Conservation (phyloP, 177 flowering plant genomes). For the Tripterygium wilfordii region DNA sequence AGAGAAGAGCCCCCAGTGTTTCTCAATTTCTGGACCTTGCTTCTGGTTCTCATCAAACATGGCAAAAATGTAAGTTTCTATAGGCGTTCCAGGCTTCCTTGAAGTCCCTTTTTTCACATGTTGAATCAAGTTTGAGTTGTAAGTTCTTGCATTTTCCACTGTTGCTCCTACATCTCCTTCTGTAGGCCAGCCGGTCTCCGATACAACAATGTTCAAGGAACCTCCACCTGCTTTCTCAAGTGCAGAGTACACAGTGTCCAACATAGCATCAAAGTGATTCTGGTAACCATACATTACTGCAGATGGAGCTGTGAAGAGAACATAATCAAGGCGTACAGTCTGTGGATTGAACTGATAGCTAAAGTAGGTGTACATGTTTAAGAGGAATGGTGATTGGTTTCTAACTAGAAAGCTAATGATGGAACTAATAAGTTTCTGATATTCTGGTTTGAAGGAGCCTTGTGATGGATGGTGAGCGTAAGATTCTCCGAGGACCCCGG, state of each 20-base stretch:
- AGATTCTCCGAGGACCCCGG: constrained; percentile 8
- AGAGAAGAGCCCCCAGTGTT: neutral
- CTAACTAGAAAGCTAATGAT: constrained; percentile 16
- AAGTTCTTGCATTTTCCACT: constrained; percentile 7
- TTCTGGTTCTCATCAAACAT: constrained; percentile 1
- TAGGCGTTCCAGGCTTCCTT: constrained; percentile 10
- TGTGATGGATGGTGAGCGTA: constrained; percentile 30
- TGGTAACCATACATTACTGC: no score
- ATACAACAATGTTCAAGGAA: constrained; percentile 16
- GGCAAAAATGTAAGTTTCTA: constrained; percentile 10
- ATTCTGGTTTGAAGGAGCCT: constrained; percentile 18
- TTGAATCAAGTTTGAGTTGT: constrained; percentile 1
- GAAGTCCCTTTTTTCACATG: constrained; percentile 14
- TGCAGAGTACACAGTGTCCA: constrained; percentile 23
- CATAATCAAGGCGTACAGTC: no score
- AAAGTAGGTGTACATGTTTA: constrained; percentile 31
- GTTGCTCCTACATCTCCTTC: constrained; percentile 4
- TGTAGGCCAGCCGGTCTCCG: constrained; percentile 28
- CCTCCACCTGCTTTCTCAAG: constrained; percentile 11
- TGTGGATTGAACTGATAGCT: no score
- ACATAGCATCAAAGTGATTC: constrained; percentile 26
- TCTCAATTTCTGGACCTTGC: neutral
- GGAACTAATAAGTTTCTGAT: constrained; percentile 1
- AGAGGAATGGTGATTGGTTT: constrained; percentile 23
- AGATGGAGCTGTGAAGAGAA: no score